Base-by-base conservation (phyloP, 2,329 filamentous ascomycete species). In the Calonectria crousiana region DNA sequence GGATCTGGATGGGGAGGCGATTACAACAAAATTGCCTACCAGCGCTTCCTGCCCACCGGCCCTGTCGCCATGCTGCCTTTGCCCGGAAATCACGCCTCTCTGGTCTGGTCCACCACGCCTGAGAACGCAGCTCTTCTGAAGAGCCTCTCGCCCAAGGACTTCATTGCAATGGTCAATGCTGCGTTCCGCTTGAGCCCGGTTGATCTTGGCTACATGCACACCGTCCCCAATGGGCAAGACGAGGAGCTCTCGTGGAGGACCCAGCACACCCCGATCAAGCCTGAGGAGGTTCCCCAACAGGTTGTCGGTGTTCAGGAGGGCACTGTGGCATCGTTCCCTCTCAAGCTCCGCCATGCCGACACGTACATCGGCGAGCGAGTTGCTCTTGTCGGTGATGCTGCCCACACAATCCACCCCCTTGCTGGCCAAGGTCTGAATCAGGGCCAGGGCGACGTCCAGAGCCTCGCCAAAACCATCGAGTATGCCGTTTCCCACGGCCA, bases 31-130 rank as follows among this genome's bases (percentile, higher is more conserved):
- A 95, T 93, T 64, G 97, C 97, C 32, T 99, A 98, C 84, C 97
- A 99, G 86, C 92, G 97, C 69, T 99, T 99, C 87, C 88, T 99
- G 18, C 97, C 97, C 5, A 95, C 95, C 0, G 97, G 97, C 0
- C 97, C 97, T 0, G 92, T 98, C 67, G 97, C 97, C 23, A 92
- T 98, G 86, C 91, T 99, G 1, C 97, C 97, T 1, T 88, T 99
- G 11, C 97, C 97, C 0, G 94, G 94, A 26, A 94, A 94, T 76
- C 90, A 92, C 82, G 93, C 96, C 6, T 96, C 95, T 0, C 88
- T 99, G 6, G 97, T 99, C 23, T 99, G 97, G 97, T 97, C 95
- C 8, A 98, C 96, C 1, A 97, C 95, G 0, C 93, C 95, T 0
- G 89, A 92, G 69, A 92, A 95, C 74, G 97, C 96, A 0, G 89